phyloP scores from a whole-genome alignment of 2,329 filamentous ascomycete species.

The Penicillium sp. region DNA sequence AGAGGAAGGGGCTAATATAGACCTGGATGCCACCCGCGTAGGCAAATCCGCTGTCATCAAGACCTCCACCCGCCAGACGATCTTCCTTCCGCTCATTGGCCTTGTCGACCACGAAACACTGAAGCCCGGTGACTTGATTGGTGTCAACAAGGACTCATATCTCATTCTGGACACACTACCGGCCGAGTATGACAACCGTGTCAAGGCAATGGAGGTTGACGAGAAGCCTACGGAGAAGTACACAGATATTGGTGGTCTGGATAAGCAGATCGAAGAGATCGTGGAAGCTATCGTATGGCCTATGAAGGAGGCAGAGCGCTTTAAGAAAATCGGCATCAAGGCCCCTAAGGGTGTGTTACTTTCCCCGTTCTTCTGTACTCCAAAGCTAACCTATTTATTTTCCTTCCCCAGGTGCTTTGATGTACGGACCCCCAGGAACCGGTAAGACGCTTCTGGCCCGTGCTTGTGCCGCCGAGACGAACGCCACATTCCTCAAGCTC shows the following conservation, averaged over 20 bases:
- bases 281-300: slow-evolving; percentile 99
- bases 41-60: slow-evolving; percentile 99
- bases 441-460: slow-evolving; percentile 67
- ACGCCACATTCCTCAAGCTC: slow-evolving; percentile 97
- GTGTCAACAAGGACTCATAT: slow-evolving; percentile 99
- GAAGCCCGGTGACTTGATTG: slow-evolving; percentile 93
- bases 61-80: slow-evolving; percentile 96
- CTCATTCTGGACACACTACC: slow-evolving; percentile 94
- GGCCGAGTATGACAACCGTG: slow-evolving; percentile 96
- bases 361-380: not conserved
- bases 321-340: slow-evolving; percentile 99
- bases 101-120: slow-evolving; percentile 93
- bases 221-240: slow-evolving; percentile 99
- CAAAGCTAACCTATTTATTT: slow-evolving; percentile 12
- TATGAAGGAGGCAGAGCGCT: slow-evolving; percentile 98
- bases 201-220: slow-evolving; percentile 99
- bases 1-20: slow-evolving; percentile 97
- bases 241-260: slow-evolving; percentile 91
- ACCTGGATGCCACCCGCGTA: slow-evolving; percentile 91
- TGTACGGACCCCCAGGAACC: slow-evolving; percentile 72
- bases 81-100: slow-evolving; percentile 95
- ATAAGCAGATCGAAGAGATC: slow-evolving; percentile 98
- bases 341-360: slow-evolving; percentile 80
- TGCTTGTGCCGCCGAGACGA: slow-evolving; percentile 95
- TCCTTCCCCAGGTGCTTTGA: slow-evolving; percentile 70